Evolutionary conservation across 352 stramenopile genomes (phyloP), one percentile per base, ranked within the genome.

Genomic region (Globisporangium emineosum): DNA sequence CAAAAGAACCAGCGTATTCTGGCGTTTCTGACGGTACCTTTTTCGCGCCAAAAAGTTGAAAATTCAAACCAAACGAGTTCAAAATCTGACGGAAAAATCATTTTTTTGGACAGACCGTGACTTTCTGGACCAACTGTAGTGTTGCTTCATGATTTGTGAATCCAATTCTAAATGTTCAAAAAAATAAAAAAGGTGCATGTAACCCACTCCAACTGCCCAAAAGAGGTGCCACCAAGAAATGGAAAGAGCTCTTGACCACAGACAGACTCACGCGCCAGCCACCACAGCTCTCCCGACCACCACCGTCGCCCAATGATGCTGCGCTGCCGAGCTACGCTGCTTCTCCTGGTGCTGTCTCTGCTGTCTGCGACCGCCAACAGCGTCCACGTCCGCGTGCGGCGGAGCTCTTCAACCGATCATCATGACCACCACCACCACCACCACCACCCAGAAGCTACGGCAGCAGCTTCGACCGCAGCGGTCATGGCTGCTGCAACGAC

Each of bases 371-470:
- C n/a, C n/a, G 10, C 27, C 27, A 42, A 19, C 17, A 54, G 40
- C 9, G 19, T 13, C 27, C 42, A 45, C 40, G 17, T 62, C 17
- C 42, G 57, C 42, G 27, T 62, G 25, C 27, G 42, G 23, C 15
- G 25, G 23, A 37, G 45, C 12, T 32, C 56, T 40, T 27, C 27
- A 62, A 10, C 27, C 17, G 8, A n/a, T 37, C 32, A 7, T 7
- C 32, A 37, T 37, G 5, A n/a, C n/a, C n/a, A 61, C 19, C 35
- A 52, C 23, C 37, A 61, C 25, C 56, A 53, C 25, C n/a, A 13
- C 23, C 12, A 23, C 49, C 17, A 30, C 8, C 49, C 25, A 54
- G 32, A 50, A 25, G 35, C 30, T 8, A 50, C 40, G 56, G 15
- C 35, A 47, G 33, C 32, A 49, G 23, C 37, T 52, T 5, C 37